phyloP scores from a whole-genome alignment of 441 rosid genomes.

The Bocquillonia castaneifolia region DNA sequence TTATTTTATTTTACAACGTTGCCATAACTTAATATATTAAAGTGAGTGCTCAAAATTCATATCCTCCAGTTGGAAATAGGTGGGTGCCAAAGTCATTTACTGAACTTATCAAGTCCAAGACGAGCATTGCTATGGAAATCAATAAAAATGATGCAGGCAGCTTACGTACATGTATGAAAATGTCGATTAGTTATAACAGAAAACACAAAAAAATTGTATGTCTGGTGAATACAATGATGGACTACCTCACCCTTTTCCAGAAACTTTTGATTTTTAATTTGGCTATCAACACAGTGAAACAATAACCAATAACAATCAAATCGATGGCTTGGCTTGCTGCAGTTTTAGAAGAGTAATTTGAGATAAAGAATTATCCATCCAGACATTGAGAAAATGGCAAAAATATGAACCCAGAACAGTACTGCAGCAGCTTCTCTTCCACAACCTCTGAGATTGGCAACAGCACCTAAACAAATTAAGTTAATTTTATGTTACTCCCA shows the following conservation, averaged over 20 bases:
- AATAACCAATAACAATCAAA: not conserved
- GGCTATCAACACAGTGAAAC: slow-evolving; percentile 12
- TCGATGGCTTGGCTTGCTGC: not conserved
- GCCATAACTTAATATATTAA: no score
- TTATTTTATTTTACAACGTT: no score
- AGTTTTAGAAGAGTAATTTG: slow-evolving; percentile 58
- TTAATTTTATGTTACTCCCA: not conserved
- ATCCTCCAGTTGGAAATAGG: no score
- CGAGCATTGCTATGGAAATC: not conserved
- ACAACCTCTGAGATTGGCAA: slow-evolving; percentile 89
- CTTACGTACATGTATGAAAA: not conserved
- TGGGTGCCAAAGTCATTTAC: no score
- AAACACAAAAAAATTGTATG: not conserved
- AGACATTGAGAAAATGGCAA: slow-evolving; percentile 86
- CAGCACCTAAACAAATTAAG: slow-evolving; percentile 52
- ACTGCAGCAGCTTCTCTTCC: slow-evolving; percentile 94
- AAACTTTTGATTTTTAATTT: not conserved
- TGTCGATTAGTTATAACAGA: not conserved
- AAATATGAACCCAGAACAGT: slow-evolving; percentile 96
- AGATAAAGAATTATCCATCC: slow-evolving; percentile 82
- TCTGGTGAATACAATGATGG: not conserved
- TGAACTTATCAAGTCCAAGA: not conserved
- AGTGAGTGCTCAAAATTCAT: not conserved
- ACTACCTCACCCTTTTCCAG: not conserved
- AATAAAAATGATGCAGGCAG: not conserved